Conservation (phyloP, 2,329 filamentous ascomycete genomes). For the Ambrosiella beaveri region DNA sequence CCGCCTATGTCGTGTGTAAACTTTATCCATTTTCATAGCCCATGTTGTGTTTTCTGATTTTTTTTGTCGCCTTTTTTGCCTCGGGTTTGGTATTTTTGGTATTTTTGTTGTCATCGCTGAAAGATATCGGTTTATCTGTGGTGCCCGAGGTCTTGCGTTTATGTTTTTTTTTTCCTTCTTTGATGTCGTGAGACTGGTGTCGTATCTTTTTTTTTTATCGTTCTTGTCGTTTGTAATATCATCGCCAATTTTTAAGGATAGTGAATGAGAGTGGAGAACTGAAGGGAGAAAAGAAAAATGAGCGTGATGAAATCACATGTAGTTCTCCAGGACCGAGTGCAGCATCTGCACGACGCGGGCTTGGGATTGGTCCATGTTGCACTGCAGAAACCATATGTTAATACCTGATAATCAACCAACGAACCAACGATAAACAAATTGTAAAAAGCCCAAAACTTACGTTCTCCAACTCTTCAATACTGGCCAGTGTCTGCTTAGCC, state of each 20-base stretch:
- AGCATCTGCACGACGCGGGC: slow-evolving; percentile 10
- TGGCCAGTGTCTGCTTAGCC: slow-evolving; percentile 2
- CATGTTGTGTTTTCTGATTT: background rate
- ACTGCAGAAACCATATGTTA: slow-evolving; percentile 4
- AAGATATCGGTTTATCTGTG: slow-evolving; percentile 4
- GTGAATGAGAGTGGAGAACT: too few species aligned
- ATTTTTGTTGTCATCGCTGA: background rate
- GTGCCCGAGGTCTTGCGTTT: background rate
- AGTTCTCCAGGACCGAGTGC: slow-evolving; percentile 10
- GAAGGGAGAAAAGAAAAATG: too few species aligned
- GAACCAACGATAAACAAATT: background rate
- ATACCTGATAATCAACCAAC: background rate
- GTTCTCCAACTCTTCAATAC: slow-evolving; percentile 11
- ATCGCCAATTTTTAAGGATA: too few species aligned
- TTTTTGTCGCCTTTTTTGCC: background rate
- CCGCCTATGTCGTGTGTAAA: background rate
- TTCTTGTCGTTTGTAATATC: too few species aligned
- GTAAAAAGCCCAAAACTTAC: slow-evolving; percentile 4
- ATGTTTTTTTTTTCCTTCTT: background rate
- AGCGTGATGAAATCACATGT: slow-evolving; percentile 6
- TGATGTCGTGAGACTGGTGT: background rate
- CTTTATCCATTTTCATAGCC: background rate
- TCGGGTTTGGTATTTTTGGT: background rate
- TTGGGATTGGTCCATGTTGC: slow-evolving; percentile 8
- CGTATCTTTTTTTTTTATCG: background rate